Conservation (phyloP, 495 filamentous ascomycete genomes). For the Podospora comata region DNA sequence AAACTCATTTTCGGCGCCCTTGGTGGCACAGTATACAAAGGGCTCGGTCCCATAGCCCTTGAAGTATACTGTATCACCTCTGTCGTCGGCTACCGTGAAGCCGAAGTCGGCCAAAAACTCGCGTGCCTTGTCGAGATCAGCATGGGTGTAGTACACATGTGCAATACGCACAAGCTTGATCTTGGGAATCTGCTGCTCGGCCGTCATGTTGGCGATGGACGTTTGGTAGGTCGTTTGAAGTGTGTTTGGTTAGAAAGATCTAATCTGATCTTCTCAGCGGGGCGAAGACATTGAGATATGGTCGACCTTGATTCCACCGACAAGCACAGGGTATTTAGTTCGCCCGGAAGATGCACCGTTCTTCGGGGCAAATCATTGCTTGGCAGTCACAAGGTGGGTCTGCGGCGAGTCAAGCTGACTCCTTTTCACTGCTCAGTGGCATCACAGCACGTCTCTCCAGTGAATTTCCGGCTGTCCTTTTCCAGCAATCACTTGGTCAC, state of each 20-base stretch:
- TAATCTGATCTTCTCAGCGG: neutral
- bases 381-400: neutral
- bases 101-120: constrained; percentile 54
- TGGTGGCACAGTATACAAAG: constrained; percentile 49
- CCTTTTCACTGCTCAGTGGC: neutral
- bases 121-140: constrained; percentile 40
- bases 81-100: constrained; percentile 40
- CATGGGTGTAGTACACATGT: constrained; percentile 53
- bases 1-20: constrained; percentile 46
- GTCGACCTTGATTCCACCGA: neutral
- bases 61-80: constrained; percentile 48
- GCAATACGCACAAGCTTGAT: constrained; percentile 49
- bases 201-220: neutral
- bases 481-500: neutral
- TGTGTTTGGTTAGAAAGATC: neutral
- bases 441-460: neutral
- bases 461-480: neutral
- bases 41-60: constrained; percentile 55
- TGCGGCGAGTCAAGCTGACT: neutral
- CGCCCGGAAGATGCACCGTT: no score
- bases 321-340: no score
- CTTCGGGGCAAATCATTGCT: neutral
- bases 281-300: neutral
- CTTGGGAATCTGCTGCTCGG: constrained; percentile 25
- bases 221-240: neutral